These are phyloP conservation scores for Catenaria anguillulae DNA, from an alignment of 371 early-diverging fungal species.

Conservation along the genomic window DNA sequence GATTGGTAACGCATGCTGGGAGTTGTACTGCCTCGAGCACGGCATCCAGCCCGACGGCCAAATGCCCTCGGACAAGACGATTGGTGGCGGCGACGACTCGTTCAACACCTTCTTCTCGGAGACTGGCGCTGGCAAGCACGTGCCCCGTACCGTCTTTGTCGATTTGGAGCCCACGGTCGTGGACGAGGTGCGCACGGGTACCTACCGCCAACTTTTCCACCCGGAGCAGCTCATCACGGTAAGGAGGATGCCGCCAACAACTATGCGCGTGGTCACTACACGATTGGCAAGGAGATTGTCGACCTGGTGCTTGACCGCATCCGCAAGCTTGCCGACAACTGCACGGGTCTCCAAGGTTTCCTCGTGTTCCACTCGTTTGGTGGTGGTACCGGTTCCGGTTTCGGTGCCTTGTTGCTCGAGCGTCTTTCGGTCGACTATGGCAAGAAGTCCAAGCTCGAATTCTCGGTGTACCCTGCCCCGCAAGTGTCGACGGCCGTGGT, in stretches of 20 bases:
- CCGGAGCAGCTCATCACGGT: constrained; percentile 95
- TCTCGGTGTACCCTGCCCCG: constrained; percentile 98
- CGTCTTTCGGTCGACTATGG: constrained; percentile 94
- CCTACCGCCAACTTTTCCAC: constrained; percentile 96
- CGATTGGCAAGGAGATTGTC: constrained; percentile 96
- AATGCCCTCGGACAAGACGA: constrained; percentile 60
- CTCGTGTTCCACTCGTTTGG: constrained; percentile 97
- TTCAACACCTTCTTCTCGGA: constrained; percentile 94
- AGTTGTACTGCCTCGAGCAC: constrained; percentile 96
- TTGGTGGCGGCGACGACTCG: constrained; percentile 58
- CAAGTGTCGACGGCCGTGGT: constrained; percentile 96
- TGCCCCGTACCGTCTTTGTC: constrained; percentile 96
- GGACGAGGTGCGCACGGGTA: constrained; percentile 89
- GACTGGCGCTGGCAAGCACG: constrained; percentile 95
- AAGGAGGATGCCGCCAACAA: constrained; percentile 99
- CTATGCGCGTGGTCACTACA: constrained; percentile 99
- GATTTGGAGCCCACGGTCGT: constrained; percentile 97
- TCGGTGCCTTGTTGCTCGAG: constrained; percentile 96
- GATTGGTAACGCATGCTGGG: constrained; percentile 99
- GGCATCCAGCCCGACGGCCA: constrained; percentile 94
- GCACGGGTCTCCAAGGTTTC: constrained; percentile 94
- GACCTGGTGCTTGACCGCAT: constrained; percentile 94
- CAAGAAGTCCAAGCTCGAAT: constrained; percentile 98
- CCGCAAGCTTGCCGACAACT: constrained; percentile 94
- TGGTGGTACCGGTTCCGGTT: constrained; percentile 98